Conservation (phyloP, 163 green algal species). For the Prototheca cutis region DNA sequence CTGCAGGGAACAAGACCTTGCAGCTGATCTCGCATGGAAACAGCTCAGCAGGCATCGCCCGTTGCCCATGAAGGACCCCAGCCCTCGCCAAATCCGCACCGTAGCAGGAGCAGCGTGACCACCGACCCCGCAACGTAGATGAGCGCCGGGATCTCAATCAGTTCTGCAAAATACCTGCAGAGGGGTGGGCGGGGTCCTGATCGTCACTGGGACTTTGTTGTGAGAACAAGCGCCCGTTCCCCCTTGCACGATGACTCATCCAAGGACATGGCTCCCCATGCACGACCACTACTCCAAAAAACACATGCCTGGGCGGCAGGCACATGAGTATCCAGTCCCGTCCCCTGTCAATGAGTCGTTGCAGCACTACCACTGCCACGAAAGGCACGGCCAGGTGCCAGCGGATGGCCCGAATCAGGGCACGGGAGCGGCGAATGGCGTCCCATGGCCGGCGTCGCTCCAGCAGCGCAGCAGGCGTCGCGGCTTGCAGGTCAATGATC, state of each 20-base stretch:
- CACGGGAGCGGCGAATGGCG: constrained; percentile 12
- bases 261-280: neutral
- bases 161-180: constrained; percentile 21
- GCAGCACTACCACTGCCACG: constrained; percentile 14
- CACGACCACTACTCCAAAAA: neutral
- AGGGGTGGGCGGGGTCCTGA: neutral
- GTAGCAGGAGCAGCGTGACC: constrained; percentile 6
- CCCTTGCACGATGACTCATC: neutral
- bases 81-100: neutral
- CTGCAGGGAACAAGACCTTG: neutral
- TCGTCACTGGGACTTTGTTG: neutral
- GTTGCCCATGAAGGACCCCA: neutral
- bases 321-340: constrained; percentile 7
- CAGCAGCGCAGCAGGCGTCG: constrained; percentile 3
- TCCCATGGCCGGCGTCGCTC: constrained; percentile 7
- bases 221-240: neutral
- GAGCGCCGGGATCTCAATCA: constrained; percentile 21
- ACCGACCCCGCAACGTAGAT: constrained; percentile 12
- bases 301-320: constrained; percentile 9
- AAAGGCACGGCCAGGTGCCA: constrained; percentile 25
- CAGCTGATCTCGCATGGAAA: neutral
- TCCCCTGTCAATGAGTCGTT: constrained; percentile 1
- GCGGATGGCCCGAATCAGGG: constrained; percentile 15
- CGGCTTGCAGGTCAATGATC: constrained; percentile 18
- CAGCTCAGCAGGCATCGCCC: neutral